Evolutionary conservation across 2,329 filamentous ascomycete species (phyloP), one percentile per base, ranked within the genome.

Genomic region (Penicillium concentricum): DNA sequence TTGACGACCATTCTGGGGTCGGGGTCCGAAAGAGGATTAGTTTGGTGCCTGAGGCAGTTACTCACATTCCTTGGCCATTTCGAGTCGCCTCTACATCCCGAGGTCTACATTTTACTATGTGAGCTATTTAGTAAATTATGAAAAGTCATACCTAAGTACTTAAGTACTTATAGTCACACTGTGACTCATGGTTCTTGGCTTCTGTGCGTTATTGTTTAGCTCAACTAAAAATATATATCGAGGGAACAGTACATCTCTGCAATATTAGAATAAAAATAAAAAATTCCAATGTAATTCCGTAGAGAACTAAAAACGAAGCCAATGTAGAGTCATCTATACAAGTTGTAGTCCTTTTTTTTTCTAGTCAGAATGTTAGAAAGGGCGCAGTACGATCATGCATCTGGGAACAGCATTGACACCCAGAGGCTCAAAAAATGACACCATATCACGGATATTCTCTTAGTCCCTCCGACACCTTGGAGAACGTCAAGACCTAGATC

Each of bases 21-120:
- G 57, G 57, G 57, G 48, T 64, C 67, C 65, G 18, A 58, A 69
- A 67, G 39, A 45, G 67, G 65, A 61, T 60, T 66, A 56, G 59
- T 10, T 44, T 2, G 6, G n/a, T 28, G 56, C 63, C 59, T 65
- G 54, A 60, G 63, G 58, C 24, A 20, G 5, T 13, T 3, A 15
- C 13, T 16, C 32, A 18, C 26, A 22, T 49, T 46, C 32, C 32
- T 43, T 50, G 44, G 35, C 30, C 24, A 28, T 28, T 28, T 28
- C 7, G 50, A 18, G 51, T 24, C 22, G 3, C n/a, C 28, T 37
- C 8, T 50, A 15, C 13, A 10, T 12, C 28, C 28, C 28, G 30
- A 34, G 12, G 24, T 34, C 20, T 15, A 30, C 12, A 35, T 35
- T n/a, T 46, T 34, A 20, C 20, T 13, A 20, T 20, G 22, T 32